phyloP scores from a whole-genome alignment of 208 protist species.

The Wallacemonas sp. region DNA sequence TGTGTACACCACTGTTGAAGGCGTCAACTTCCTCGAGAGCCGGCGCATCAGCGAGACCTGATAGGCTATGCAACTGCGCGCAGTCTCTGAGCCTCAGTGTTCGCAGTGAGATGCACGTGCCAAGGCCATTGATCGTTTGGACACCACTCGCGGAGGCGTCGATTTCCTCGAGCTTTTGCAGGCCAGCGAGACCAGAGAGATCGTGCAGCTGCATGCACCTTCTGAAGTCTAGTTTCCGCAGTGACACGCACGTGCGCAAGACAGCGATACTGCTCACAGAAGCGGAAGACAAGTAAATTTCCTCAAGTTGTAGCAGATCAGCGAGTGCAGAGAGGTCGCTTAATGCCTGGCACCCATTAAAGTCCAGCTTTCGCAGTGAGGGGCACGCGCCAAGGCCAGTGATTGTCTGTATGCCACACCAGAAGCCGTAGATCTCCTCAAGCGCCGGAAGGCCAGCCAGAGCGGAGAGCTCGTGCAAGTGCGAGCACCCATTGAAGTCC shows the following conservation, averaged over 20 bases:
- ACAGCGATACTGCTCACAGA: neutral
- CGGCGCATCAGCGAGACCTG: neutral
- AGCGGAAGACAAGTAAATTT: neutral
- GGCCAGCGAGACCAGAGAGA: neutral
- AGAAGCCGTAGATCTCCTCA: neutral
- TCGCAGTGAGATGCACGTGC: neutral
- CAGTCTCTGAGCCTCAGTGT: neutral
- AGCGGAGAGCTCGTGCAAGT: neutral
- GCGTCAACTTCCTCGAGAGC: neutral
- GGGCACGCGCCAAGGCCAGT: neutral
- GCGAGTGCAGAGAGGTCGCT: neutral
- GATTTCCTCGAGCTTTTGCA: neutral
- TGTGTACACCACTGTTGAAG: neutral
- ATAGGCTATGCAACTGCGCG: too few species aligned
- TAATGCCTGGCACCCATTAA: neutral
- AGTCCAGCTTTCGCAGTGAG: neutral
- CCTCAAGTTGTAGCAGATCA: neutral
- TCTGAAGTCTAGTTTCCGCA: neutral
- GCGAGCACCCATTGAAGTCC: neutral
- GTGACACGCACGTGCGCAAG: neutral
- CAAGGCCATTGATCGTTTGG: neutral
- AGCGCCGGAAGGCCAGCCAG: slow-evolving; percentile 4
- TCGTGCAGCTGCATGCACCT: neutral
- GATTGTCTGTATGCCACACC: neutral
- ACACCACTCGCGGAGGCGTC: neutral